phyloP scores from a whole-genome alignment of 2,329 filamentous ascomycete species.

The Claviceps sp. region DNA sequence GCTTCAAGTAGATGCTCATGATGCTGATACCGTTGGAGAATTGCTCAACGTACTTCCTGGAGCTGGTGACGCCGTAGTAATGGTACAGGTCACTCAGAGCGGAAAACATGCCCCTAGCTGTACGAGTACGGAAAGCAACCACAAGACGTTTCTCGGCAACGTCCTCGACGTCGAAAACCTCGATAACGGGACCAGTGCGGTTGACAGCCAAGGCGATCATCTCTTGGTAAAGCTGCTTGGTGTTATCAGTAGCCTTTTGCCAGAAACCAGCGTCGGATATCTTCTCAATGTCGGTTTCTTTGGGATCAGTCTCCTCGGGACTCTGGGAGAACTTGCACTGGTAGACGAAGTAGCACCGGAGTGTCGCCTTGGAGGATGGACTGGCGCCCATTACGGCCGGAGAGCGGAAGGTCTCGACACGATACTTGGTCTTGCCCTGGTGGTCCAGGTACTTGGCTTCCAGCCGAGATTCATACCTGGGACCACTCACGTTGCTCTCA shows the following conservation, averaged over 20 bases:
- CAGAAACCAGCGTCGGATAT: constrained; percentile 91
- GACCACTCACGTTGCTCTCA: constrained; percentile 59
- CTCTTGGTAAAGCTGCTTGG: constrained; percentile 88
- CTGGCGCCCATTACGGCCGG: constrained; percentile 60
- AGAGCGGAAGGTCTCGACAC: constrained; percentile 94
- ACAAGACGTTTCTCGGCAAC: constrained; percentile 88
- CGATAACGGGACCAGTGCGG: constrained; percentile 87
- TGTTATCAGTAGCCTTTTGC: constrained; percentile 91
- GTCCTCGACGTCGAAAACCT: constrained; percentile 91
- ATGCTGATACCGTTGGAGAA: constrained; percentile 97
- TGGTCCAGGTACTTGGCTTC: constrained; percentile 91
- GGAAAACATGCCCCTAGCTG: constrained; percentile 86
- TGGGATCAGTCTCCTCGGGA: constrained; percentile 54
- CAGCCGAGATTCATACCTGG: constrained; percentile 86
- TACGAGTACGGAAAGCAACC: constrained; percentile 85
- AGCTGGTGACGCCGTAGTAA: constrained; percentile 94
- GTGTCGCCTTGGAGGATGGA: constrained; percentile 59
- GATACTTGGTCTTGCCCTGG: constrained; percentile 61
- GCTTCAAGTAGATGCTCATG: constrained; percentile 88
- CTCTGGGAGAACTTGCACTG: constrained; percentile 78
- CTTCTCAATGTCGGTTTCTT: constrained; percentile 79
- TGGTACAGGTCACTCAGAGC: constrained; percentile 93
- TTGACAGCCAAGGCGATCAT: constrained; percentile 76
- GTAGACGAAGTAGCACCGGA: constrained; percentile 98
- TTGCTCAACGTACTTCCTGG: constrained; percentile 95